These are phyloP conservation scores for Discostella stelligeroides DNA, from an alignment of 108 stramenopile species.

Conservation along the genomic window DNA sequence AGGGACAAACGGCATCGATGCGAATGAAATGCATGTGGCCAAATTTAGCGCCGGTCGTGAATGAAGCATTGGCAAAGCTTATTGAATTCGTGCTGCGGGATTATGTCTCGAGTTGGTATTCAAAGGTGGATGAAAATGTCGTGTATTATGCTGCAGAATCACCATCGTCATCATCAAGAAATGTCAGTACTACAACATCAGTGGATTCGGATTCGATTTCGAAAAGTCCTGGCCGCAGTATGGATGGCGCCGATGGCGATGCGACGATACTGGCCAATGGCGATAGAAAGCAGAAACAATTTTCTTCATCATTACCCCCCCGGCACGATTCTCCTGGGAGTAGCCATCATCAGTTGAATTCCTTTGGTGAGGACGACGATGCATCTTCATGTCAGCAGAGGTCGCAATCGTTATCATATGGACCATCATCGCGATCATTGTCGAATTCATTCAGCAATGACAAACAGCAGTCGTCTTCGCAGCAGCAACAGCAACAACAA, in stretches of 20 bases:
- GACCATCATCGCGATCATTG: conserved; percentile 3
- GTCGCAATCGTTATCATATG: background rate
- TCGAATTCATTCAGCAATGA: conserved; percentile 1
- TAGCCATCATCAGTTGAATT: background rate
- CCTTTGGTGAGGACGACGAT: background rate
- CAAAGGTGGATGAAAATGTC: conserved; percentile 49
- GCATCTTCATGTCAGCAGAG: background rate
- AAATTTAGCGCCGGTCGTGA: conserved; percentile 56
- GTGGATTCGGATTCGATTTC: no score
- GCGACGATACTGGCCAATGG: background rate
- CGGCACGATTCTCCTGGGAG: conserved; percentile 3
- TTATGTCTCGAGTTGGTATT: conserved; percentile 69
- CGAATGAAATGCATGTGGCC: conserved; percentile 71
- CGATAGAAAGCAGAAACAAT: background rate
- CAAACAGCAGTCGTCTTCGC: background rate
- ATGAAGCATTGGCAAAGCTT: conserved; percentile 64
- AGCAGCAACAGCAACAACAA: conserved; percentile 18
- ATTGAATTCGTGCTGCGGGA: conserved; percentile 81
- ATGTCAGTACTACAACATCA: background rate
- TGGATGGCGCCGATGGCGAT: background rate
- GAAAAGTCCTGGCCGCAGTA: background rate
- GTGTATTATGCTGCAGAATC: conserved; percentile 25
- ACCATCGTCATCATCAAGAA: conserved; percentile 6
- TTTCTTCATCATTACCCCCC: background rate
- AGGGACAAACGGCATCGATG: conserved; percentile 30